A percentile compares a stretch with the other conserved stretches of the same genome.
phyloP scores from a whole-genome alignment of 192 early-diverging fungal genomes.

The Coemansia sp. region DNA sequence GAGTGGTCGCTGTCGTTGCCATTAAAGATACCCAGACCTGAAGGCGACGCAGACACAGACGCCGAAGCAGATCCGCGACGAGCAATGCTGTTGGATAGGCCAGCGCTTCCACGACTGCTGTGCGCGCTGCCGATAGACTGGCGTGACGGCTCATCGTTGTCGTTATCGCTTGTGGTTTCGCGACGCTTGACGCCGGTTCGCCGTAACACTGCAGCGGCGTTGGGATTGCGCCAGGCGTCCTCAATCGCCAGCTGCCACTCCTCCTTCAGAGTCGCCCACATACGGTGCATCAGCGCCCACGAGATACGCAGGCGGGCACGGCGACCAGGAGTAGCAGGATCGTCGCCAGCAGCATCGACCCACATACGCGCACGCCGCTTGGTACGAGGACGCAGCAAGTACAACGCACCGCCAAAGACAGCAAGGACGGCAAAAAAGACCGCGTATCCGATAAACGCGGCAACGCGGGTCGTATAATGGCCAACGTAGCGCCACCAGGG shows the following conservation, averaged over 20 bases:
- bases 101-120: slow-evolving; percentile 23
- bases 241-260: slow-evolving; percentile 47
- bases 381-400: slow-evolving; percentile 44
- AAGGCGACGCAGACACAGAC: slow-evolving; percentile 9
- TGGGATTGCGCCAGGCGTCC: slow-evolving; percentile 55
- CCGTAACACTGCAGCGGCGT: slow-evolving; percentile 48
- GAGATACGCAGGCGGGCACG: slow-evolving; percentile 50
- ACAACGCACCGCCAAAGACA: slow-evolving; percentile 36
- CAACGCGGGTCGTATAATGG: slow-evolving; percentile 49
- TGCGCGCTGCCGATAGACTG: slow-evolving; percentile 16
- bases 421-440: slow-evolving; percentile 40
- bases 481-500: slow-evolving; percentile 54
- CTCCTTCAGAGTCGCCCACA: slow-evolving; percentile 55
- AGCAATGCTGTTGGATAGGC: background rate
- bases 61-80: slow-evolving; percentile 40
- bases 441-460: slow-evolving; percentile 44
- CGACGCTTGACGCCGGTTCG: slow-evolving; percentile 45
- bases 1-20: slow-evolving; percentile 44
- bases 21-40: slow-evolving; percentile 25
- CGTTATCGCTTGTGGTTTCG: slow-evolving; percentile 2
- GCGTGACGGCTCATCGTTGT: slow-evolving; percentile 17
- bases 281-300: slow-evolving; percentile 56
- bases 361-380: slow-evolving; percentile 56
- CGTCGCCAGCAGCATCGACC: slow-evolving; percentile 47
- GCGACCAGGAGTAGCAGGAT: slow-evolving; percentile 24